Conservation (phyloP, 2,329 filamentous ascomycete species). For the Graphiopsis chlorocephala region DNA sequence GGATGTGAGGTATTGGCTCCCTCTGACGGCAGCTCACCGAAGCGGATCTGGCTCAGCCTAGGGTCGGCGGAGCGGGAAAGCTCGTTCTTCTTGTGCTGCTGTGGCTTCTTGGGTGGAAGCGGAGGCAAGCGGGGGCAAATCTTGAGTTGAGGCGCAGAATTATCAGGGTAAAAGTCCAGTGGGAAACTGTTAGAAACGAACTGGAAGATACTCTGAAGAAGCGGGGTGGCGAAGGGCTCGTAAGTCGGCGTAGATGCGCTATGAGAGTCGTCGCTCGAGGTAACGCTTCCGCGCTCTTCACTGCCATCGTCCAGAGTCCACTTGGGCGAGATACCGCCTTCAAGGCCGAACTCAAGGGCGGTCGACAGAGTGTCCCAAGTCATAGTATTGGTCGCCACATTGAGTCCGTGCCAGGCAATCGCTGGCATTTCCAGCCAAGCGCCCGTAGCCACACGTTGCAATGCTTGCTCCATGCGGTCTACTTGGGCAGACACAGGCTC, state of each 20-base stretch:
- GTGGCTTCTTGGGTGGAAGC: conserved; percentile 18
- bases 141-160: conserved; percentile 44
- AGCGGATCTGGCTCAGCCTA: conserved; percentile 64
- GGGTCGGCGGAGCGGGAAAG: conserved; percentile 43
- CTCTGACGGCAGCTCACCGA: conserved; percentile 61
- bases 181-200: conserved; percentile 63
- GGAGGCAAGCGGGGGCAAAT: conserved; percentile 49
- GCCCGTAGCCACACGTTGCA: conserved; percentile 65
- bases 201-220: conserved; percentile 56
- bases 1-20: conserved; percentile 18
- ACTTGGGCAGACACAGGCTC: conserved; percentile 17
- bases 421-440: conserved; percentile 49
- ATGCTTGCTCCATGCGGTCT: conserved; percentile 37
- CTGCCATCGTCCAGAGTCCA: conserved; percentile 35
- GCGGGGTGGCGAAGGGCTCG: conserved; percentile 53
- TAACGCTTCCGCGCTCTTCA: conserved; percentile 38
- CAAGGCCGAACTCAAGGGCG: conserved; percentile 59
- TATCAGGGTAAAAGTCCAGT: conserved; percentile 58
- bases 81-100: conserved; percentile 33
- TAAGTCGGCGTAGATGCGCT: conserved; percentile 37
- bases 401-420: conserved; percentile 49
- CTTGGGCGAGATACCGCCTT: conserved; percentile 41
- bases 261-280: conserved; percentile 24
- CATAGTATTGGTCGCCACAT: conserved; percentile 57
- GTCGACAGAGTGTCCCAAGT: conserved; percentile 63